Evolutionary conservation across 2,329 filamentous ascomycete species (phyloP), one percentile per base, ranked within the genome.

Genomic region (Colletotrichum zoysiae): DNA sequence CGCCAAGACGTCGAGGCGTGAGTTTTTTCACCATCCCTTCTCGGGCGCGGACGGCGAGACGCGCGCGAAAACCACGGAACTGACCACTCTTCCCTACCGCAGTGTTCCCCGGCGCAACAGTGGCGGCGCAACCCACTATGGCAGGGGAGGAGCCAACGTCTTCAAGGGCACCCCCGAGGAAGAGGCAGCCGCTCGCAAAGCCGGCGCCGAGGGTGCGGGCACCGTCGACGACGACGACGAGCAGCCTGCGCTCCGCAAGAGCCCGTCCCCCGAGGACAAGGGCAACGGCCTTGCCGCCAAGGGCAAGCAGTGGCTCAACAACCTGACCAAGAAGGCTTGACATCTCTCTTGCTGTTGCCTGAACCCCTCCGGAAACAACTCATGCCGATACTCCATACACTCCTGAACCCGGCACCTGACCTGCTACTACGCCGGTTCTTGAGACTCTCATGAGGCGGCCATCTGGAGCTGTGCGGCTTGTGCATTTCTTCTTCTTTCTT

Each of bases 1-100:
- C 91, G 91, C 53, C 95, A 98, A 82, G 95, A 98, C 77, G 93
- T 98, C 73, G 90, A 91, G 71, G 89, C 90, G 89, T 91, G 83
- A 79, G 88, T 30, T 30, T 30, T 30, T 85, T 18, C 16, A 11
- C 26, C 38, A 65, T 46, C 46, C 55, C 62, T 44, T 35, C 38
- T 18, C 5, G 14, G 56, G 38, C 18, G 14, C 40, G 38, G 56
- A 30, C 9, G 35, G 33, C 16, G 26, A 23, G 40, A n/a, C n/a
- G 7, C 26, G 16, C 16, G 5, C 30, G 30, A 5, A 20, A 23
- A 20, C 7, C 18, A 44, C 6, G 23, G 38, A 33, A 51, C 74
- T 77, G 61, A 76, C 65, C 59, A 63, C n/a, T 61, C 16, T 42
- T 18, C 20, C 64, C 63, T 67, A n/a, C n/a, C 26, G 16, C 74